Evolutionary conservation across 2,329 filamentous ascomycete species (phyloP), one percentile per base, ranked within the genome.

Genomic region (Chaetoscypha palmicola): DNA sequence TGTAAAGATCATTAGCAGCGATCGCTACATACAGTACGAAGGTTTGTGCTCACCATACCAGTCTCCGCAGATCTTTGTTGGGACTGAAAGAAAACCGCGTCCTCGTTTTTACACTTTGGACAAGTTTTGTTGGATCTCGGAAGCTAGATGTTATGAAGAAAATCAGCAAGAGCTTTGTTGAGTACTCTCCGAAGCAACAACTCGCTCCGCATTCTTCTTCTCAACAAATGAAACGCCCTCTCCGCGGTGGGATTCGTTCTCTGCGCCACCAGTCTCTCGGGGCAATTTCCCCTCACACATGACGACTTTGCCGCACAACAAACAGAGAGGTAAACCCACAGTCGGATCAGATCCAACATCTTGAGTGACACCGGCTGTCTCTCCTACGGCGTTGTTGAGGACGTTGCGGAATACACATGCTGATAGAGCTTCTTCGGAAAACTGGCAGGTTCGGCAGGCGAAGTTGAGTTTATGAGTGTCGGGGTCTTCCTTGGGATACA

Each of bases 1-100:
- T 92, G 56, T 4, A 9, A 7, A 16, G 7, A 28, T 26, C 4
- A 46, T 67, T 51, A 66, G 58, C 47, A 43, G 45, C 4, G 16
- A 19, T 41, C 39, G 20, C 31, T 21, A 8, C 4, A 35, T 19
- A 36, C n/a, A n/a, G 40, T 12, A 5, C 8, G 4, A 28, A 14
- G 7, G 38, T 14, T 44, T 12, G 47, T 41, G 60, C 85, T 74
- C 68, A 97, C 92, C 92, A 98, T 98, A 70, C 92, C 92, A 34
- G 92, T 98, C 67, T 97, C 90, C 38, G 88, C 87, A 56, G 85
- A 95, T 67, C 92, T 85, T 71, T 97, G 90, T 65, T 98, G 92
- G 50, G 90, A 96, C 71, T 98, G 92, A 73, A 98, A 98, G 71
- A 95, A 98, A 48, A 98, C 94, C 35, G 90, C 89, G 68, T 97